Conservation (phyloP, 352 stramenopile genomes). For the Phytophthora vignae region DNA sequence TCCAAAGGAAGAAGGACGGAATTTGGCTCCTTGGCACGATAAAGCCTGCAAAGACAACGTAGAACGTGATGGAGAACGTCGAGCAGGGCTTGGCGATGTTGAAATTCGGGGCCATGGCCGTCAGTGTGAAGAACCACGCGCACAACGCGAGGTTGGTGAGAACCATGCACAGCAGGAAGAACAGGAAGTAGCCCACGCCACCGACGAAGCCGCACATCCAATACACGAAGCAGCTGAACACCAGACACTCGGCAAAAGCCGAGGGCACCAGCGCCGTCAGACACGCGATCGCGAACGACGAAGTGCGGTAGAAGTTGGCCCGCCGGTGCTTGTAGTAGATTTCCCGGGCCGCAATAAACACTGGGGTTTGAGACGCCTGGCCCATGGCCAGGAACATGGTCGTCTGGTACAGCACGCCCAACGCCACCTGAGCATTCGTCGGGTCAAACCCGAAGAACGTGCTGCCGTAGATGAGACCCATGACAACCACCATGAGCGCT, state of each 20-base stretch:
- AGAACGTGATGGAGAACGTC: conserved; percentile 41
- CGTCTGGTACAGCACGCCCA: conserved; percentile 72
- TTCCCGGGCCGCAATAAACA: conserved; percentile 55
- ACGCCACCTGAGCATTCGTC: conserved; percentile 32
- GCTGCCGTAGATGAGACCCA: conserved; percentile 31
- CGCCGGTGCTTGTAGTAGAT: conserved; percentile 77
- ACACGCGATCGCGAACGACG: conserved; percentile 53
- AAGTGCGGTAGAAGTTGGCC: conserved; percentile 74
- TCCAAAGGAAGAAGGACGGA: conserved; percentile 51
- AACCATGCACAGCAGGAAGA: conserved; percentile 33
- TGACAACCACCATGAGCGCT: conserved; percentile 32
- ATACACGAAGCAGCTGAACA: conserved; percentile 81
- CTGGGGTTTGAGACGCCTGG: conserved; percentile 65
- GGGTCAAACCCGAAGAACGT: conserved; percentile 37
- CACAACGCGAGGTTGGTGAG: conserved; percentile 24
- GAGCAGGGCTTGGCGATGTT: conserved; percentile 40
- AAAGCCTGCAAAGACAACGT: conserved; percentile 53
- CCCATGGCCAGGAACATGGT: conserved; percentile 72
- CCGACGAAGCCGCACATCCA: conserved; percentile 75
- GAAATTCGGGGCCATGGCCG: conserved; percentile 21
- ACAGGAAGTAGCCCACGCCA: conserved; percentile 16
- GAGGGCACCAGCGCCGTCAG: conserved; percentile 25
- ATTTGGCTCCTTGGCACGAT: conserved; percentile 45
- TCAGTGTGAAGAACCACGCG: conserved; percentile 25
- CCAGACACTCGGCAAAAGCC: conserved; percentile 49